phyloP scores from a whole-genome alignment of 2,329 filamentous ascomycete species.

The Alternaria atra region DNA sequence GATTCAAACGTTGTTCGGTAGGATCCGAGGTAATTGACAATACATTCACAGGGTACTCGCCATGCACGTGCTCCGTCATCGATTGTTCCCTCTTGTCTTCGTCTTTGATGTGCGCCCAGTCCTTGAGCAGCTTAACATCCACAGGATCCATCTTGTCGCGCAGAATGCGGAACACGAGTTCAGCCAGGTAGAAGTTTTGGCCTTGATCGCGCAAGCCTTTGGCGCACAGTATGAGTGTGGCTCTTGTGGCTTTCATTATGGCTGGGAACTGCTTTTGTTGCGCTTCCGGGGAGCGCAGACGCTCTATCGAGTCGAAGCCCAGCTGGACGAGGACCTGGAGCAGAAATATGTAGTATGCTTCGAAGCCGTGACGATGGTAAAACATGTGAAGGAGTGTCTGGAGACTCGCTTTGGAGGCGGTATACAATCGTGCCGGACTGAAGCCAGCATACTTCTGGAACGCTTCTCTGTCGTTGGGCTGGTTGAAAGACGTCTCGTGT shows the following conservation, averaged over 20 bases:
- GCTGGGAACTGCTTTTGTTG: not conserved
- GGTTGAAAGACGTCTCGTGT: not conserved
- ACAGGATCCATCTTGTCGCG: conserved; percentile 14
- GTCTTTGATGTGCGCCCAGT: conserved; percentile 4
- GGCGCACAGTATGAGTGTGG: conserved; percentile 15
- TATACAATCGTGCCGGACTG: not conserved
- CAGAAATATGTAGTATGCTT: conserved; percentile 9
- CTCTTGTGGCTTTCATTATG: conserved; percentile 12
- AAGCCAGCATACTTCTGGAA: conserved; percentile 1
- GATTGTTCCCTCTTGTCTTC: conserved; percentile 1
- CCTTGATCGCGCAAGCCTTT: conserved; percentile 18
- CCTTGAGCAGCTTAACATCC: conserved; percentile 9
- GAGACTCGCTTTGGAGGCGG: conserved; percentile 9
- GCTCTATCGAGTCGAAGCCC: conserved; percentile 7
- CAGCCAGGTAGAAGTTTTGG: conserved; percentile 9
- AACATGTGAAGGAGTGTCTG: conserved; percentile 11
- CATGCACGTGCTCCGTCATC: conserved; percentile 5
- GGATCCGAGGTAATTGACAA: conserved; percentile 17
- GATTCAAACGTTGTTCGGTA: conserved; percentile 1
- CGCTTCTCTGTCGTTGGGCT: not conserved
- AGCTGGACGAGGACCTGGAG: conserved; percentile 12
- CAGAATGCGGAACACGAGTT: conserved; percentile 13
- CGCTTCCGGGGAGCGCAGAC: conserved; percentile 1
- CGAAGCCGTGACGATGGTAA: conserved; percentile 11
- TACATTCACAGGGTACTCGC: conserved; percentile 8